phyloP scores from a whole-genome alignment of 2,329 filamentous ascomycete species.

The Capronia americana region DNA sequence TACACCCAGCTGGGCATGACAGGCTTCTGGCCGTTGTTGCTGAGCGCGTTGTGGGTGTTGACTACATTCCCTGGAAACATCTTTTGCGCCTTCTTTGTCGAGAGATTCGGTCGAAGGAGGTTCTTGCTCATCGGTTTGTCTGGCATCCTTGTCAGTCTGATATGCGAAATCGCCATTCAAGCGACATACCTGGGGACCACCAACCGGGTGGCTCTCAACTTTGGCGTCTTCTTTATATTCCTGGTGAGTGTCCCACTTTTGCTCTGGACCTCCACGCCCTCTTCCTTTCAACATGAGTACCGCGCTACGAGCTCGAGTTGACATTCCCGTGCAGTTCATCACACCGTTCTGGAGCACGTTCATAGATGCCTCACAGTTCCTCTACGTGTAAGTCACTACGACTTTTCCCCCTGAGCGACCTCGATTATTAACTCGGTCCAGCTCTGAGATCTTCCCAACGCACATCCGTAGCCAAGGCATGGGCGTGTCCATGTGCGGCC shows the following conservation, averaged over 20 bases:
- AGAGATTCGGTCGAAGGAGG: constrained; percentile 41
- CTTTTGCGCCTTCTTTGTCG: constrained; percentile 51
- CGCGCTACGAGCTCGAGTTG: neutral
- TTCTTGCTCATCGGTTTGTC: constrained; percentile 50
- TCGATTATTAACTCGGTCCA: constrained; percentile 29
- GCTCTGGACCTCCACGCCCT: neutral
- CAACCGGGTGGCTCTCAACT: constrained; percentile 46
- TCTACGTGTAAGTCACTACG: constrained; percentile 54
- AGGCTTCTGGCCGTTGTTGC: constrained; percentile 51
- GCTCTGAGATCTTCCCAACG: constrained; percentile 38
- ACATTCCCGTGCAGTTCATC: constrained; percentile 19
- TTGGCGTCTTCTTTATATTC: constrained; percentile 51
- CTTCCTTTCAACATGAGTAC: neutral
- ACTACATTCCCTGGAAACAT: constrained; percentile 50
- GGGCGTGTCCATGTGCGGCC: constrained; percentile 37
- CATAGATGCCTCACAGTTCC: constrained; percentile 56
- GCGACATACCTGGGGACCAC: constrained; percentile 46
- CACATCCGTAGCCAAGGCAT: constrained; percentile 36
- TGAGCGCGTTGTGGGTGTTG: constrained; percentile 54
- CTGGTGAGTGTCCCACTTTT: constrained; percentile 44
- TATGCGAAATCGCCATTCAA: constrained; percentile 48
- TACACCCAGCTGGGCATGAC: constrained; percentile 48
- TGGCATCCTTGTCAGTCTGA: constrained; percentile 51
- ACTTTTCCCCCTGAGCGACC: constrained; percentile 16
- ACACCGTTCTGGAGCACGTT: constrained; percentile 36